A percentile compares a stretch with the other conserved stretches of the same genome.
phyloP scores from a whole-genome alignment of 495 filamentous ascomycete genomes.

The Aspergillus conjunctus region DNA sequence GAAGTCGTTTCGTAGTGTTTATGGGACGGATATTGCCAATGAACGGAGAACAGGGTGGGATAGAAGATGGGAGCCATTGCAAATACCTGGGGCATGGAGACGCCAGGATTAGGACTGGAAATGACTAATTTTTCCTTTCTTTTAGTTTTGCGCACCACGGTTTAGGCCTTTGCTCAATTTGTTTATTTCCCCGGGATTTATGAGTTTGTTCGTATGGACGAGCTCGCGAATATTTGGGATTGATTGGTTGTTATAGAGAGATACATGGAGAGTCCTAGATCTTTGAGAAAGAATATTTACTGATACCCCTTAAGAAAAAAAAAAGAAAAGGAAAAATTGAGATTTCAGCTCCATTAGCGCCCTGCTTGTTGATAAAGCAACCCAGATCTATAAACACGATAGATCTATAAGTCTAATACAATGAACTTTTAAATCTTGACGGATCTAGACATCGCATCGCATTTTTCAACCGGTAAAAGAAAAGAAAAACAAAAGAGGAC shows the following conservation, averaged over 20 bases:
- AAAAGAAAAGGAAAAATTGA: constrained; percentile 10
- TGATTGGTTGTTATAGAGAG: neutral
- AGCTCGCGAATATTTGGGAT: neutral
- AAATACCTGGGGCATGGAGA: constrained; percentile 40
- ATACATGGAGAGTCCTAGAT: neutral
- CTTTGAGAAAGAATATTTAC: no score
- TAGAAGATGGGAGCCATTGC: constrained; percentile 38
- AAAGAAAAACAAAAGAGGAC: constrained; percentile 1
- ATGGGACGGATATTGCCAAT: constrained; percentile 19
- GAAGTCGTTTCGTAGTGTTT: constrained; percentile 30
- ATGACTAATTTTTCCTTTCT: neutral
- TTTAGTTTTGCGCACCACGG: neutral
- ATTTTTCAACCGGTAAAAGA: neutral
- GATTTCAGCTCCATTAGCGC: constrained; percentile 34
- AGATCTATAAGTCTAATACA: constrained; percentile 25
- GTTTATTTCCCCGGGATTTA: no score
- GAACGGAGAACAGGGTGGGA: constrained; percentile 42
- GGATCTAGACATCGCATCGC: neutral
- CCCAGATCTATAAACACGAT: constrained; percentile 14
- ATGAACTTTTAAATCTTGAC: constrained; percentile 13
- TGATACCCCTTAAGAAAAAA: no score
- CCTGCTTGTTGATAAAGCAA: constrained; percentile 23
- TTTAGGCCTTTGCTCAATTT: neutral
- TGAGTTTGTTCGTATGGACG: no score
- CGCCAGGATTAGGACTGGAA: constrained; percentile 20